Conservation (phyloP, 345 rosid species). For the Moricandia arvensis region DNA sequence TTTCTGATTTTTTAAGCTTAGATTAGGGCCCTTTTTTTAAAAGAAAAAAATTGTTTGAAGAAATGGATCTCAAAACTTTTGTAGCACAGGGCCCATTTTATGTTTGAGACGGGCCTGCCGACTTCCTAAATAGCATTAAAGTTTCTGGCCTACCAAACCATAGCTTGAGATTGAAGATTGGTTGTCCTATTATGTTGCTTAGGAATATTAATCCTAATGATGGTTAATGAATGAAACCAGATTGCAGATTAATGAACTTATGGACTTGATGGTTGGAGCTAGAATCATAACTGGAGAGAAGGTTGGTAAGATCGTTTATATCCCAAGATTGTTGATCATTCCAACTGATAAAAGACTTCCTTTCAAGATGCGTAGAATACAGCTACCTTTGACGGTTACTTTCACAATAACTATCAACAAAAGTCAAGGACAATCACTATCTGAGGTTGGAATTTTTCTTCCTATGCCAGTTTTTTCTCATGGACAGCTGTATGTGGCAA, state of each 20-base stretch:
- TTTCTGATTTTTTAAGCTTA: too few species aligned
- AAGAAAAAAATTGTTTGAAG: too few species aligned
- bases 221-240: neutral
- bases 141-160: neutral
- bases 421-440: neutral
- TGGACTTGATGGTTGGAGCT: neutral
- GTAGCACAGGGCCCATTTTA: too few species aligned
- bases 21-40: too few species aligned
- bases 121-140: neutral
- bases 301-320: neutral
- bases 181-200: neutral
- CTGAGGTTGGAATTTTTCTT: too few species aligned
- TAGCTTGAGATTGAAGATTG: slow-evolving; percentile 9
- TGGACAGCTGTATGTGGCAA: too few species aligned
- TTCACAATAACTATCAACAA: neutral
- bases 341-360: neutral
- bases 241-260: neutral
- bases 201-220: neutral
- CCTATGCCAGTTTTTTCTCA: too few species aligned
- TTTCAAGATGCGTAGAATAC: neutral
- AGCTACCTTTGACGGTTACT: neutral
- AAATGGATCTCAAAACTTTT: too few species aligned
- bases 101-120: too few species aligned
- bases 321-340: neutral
- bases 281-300: neutral